Evolutionary conservation across 768 basidiomycete genomes (phyloP).

Genomic region (Roridomyces roridus): DNA sequence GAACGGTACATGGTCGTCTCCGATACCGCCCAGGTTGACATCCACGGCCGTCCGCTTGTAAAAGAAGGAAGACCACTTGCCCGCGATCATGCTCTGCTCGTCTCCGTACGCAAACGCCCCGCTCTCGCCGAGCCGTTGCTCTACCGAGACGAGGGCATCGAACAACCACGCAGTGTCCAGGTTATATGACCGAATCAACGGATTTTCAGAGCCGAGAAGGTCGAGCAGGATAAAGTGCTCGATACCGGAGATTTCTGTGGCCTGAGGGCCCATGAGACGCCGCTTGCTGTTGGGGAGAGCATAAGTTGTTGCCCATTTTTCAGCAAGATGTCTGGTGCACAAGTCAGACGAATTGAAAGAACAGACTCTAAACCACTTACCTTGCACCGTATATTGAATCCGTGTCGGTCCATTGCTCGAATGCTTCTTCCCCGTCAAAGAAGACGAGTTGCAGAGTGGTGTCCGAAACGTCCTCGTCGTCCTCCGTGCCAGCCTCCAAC

Average conservation of each 20-base stretch:
- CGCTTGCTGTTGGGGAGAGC: slow-evolving; percentile 64
- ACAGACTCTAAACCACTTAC: slow-evolving; percentile 44
- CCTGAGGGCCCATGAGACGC: slow-evolving; percentile 56
- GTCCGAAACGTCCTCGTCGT: slow-evolving; percentile 79
- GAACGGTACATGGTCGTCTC: slow-evolving; percentile 96
- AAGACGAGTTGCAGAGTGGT: slow-evolving; percentile 93
- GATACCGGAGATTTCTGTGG: slow-evolving; percentile 76
- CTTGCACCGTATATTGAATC: slow-evolving; percentile 97
- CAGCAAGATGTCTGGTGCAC: slow-evolving; percentile 77
- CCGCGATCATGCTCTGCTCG: slow-evolving; percentile 50
- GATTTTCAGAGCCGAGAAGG: slow-evolving; percentile 81
- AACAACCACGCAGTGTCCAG: slow-evolving; percentile 93
- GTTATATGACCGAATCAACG: slow-evolving; percentile 82
- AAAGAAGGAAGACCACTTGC: slow-evolving; percentile 73
- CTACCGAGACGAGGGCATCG: slow-evolving; percentile 75
- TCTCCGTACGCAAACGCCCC: slow-evolving; percentile 63
- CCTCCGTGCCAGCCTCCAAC: slow-evolving; percentile 59
- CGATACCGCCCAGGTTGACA: slow-evolving; percentile 64
- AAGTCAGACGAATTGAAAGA: slow-evolving; percentile 1
- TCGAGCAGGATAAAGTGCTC: slow-evolving; percentile 94
- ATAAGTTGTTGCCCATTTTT: slow-evolving; percentile 80
- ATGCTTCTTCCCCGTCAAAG: slow-evolving; percentile 98
- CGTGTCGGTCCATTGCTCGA: slow-evolving; percentile 83
- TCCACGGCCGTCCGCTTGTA: slow-evolving; percentile 47
- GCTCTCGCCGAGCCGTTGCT: slow-evolving; percentile 68